Base-by-base conservation (phyloP, 2,329 filamentous ascomycete genomes). In the Aspergillaceae sp. region DNA sequence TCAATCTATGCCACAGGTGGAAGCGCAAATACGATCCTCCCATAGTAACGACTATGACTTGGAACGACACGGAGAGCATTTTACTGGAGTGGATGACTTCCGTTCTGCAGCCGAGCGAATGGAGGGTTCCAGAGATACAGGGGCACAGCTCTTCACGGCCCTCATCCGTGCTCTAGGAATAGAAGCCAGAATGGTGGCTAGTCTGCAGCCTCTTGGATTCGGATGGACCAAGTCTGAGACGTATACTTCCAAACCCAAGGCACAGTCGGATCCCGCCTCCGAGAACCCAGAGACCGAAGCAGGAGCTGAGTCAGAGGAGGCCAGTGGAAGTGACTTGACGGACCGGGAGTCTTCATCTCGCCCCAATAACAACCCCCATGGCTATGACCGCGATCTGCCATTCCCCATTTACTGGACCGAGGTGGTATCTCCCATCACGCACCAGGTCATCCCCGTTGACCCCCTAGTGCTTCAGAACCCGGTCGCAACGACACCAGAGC, bases 341-440 rank as follows among this genome's bases (percentile, higher is more conserved):
- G 56, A 52, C 59, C n/a, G 26, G 1, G 27, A 38, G 11, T 8
- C 5, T 9, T 28, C 19, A 28, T 52, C 40, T 55, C 58, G 45
- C 62, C 69, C 48, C 51, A 64, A 76, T 68, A 53, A 67, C 64
- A 35, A 57, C 55, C 5, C 62, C 59, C 42, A 75, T 73, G 75
- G 45, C 34, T 86, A 83, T 56, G 88, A 94, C 56, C 74, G 76
- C 19, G 89, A 94, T 54, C 74, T 96, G 29, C 79, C 83, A 2
- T 92, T 84, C 53, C 90, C 92, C 1, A 84, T 86, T 43, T 97
- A 97, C 64, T 98, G 92, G 92, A 85, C 86, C 0, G 92, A 98
- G 64, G 84, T 87, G 2, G 73, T 92, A 2, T 96, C 90, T 0
- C 85, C 88, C 2, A 75, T 87, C 3, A 91, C 87, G 0, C 80